Percentiles rank a stretch among this genome's conserved stretches.
Evolutionary conservation across 2,329 filamentous ascomycete genomes (phyloP).

Genomic region (Stromatinia cepivora): DNA sequence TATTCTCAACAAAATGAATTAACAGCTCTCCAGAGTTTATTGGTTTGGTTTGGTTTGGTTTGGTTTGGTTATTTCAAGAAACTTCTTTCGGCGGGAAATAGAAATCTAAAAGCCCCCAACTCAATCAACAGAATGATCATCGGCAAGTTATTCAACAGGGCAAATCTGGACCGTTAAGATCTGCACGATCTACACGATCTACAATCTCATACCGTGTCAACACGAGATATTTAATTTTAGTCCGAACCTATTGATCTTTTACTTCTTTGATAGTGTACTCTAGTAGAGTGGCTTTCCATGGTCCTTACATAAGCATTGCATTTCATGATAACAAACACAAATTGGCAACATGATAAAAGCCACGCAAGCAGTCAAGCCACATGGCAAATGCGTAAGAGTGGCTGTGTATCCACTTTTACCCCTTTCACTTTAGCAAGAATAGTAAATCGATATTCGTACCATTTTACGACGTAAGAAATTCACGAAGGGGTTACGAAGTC

Average conservation of each 20-base stretch:
- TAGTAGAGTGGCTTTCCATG: not conserved
- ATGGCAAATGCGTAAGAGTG: not conserved
- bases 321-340: not conserved
- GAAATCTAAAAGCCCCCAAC: not conserved
- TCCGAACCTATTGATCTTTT: not conserved
- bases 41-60: no score
- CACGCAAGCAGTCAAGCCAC: not conserved
- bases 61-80: no score
- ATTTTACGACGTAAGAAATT: slow-evolving; percentile 12
- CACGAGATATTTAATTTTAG: not conserved
- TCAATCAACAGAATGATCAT: not conserved
- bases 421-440: slow-evolving; percentile 17
- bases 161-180: not conserved
- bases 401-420: slow-evolving; percentile 1
- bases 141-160: not conserved
- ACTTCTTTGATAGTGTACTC: not conserved
- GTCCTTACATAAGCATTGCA: not conserved
- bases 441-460: not conserved
- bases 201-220: not conserved
- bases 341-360: not conserved
- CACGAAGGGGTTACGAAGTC: not conserved
- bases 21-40: not conserved
- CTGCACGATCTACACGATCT: not conserved
- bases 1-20: no score
- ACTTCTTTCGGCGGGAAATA: not conserved